Evolutionary conservation across 1,284 basidiomycete species (phyloP).

Genomic region (Trichosporon sp.): DNA sequence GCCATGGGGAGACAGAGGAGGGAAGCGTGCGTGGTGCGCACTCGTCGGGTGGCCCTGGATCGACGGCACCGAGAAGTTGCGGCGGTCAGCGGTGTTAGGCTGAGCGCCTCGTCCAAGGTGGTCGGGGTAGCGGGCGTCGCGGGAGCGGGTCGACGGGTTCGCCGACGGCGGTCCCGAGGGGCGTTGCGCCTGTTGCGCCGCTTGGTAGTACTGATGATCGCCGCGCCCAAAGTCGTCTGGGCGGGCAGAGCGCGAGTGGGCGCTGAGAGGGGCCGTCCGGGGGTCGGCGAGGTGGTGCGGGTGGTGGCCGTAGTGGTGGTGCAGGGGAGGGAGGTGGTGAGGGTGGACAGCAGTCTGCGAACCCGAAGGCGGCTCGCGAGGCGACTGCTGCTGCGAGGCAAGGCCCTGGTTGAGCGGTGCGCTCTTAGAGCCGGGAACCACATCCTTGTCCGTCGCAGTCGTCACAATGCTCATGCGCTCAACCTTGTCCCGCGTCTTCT

Average conservation of each 20-base stretch:
- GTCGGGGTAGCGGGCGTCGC: conserved; percentile 3
- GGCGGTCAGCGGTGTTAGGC: conserved; percentile 21
- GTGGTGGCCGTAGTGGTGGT: conserved; percentile 12
- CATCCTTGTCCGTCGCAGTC: conserved; percentile 31
- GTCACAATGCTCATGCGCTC: conserved; percentile 43
- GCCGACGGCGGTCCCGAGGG: conserved; percentile 7
- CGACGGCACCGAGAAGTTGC: conserved; percentile 28
- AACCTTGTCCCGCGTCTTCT: conserved; percentile 43
- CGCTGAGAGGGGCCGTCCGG: conserved; percentile 30
- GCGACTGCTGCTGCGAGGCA: conserved; percentile 36
- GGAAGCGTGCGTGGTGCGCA: conserved; percentile 13
- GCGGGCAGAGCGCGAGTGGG: conserved; percentile 19
- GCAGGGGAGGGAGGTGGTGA: conserved; percentile 31
- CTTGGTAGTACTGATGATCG: conserved; percentile 21
- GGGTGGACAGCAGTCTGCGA: conserved; percentile 36
- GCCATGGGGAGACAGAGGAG: conserved; percentile 14
- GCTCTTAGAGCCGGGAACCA: conserved; percentile 39
- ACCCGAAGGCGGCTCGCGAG: conserved; percentile 36
- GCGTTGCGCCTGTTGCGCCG: conserved; percentile 11
- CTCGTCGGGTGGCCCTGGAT: conserved; percentile 2
- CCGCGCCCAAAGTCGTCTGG: conserved; percentile 36
- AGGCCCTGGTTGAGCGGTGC: conserved; percentile 41
- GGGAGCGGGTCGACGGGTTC: not conserved
- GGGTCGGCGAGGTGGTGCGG: conserved; percentile 31
- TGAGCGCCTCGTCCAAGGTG: conserved; percentile 1